phyloP scores from a whole-genome alignment of 805 yeast genomes.

The Cyberlindnera misumaiensis region DNA sequence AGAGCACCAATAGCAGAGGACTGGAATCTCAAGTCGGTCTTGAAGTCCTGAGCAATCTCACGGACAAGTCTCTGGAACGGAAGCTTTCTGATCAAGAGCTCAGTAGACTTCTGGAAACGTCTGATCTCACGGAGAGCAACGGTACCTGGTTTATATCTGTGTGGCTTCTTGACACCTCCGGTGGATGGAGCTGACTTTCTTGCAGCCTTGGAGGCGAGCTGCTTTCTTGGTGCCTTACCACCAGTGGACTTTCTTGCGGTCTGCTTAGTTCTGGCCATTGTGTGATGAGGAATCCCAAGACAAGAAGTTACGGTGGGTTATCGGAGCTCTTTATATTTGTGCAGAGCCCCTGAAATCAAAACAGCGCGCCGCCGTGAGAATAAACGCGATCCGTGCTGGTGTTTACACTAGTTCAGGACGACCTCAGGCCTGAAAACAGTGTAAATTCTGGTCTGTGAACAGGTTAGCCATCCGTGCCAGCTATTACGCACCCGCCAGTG shows the following conservation, averaged over 20 bases:
- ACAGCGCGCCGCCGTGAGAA: no score
- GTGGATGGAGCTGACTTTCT: constrained; percentile 90
- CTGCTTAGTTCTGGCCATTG: constrained; percentile 91
- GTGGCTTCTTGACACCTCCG: constrained; percentile 92
- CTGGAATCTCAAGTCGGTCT: constrained; percentile 92
- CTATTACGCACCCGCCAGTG: constrained; percentile 15
- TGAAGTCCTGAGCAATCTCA: constrained; percentile 93
- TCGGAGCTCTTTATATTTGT: no score
- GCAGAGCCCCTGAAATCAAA: no score
- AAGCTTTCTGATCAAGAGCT: constrained; percentile 87
- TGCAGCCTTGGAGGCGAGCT: constrained; percentile 86
- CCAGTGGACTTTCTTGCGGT: constrained; percentile 93
- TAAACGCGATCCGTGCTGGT: neutral
- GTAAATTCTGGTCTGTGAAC: neutral
- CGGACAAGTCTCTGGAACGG: constrained; percentile 97
- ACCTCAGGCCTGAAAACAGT: no score
- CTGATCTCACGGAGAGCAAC: constrained; percentile 95
- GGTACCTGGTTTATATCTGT: constrained; percentile 97
- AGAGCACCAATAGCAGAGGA: constrained; percentile 96
- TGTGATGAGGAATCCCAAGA: constrained; percentile 10
- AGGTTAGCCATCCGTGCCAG: constrained; percentile 8
- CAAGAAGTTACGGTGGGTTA: no score
- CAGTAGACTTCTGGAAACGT: constrained; percentile 96
- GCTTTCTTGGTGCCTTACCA: constrained; percentile 96
- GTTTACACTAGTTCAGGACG: neutral